A percentile compares a stretch with the other conserved stretches of the same genome.
These are phyloP conservation scores for Phytophthora vignae DNA, from an alignment of 352 stramenopile species.

Conservation along the genomic window DNA sequence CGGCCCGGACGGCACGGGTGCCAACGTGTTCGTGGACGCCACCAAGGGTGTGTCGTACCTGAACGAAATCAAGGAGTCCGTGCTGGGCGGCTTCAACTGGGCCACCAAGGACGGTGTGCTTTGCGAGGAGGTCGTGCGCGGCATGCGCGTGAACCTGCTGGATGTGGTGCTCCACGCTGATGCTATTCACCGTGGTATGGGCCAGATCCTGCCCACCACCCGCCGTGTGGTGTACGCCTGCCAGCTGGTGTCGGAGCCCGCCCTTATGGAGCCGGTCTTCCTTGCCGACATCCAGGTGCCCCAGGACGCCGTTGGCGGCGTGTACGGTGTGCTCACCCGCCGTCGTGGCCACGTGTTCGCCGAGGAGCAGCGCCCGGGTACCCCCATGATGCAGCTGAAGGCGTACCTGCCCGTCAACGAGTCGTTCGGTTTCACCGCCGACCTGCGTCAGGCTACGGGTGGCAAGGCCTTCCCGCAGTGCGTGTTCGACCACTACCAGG, in stretches of 20 bases:
- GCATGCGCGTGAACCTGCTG: slow-evolving; percentile 98
- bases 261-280: slow-evolving; percentile 99
- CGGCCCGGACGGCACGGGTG: slow-evolving; percentile 97
- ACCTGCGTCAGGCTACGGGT: slow-evolving; percentile 98
- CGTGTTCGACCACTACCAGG: slow-evolving; percentile 99
- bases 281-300: slow-evolving; percentile 98
- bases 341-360: slow-evolving; percentile 99
- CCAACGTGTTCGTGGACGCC: slow-evolving; percentile 99
- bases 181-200: slow-evolving; percentile 99
- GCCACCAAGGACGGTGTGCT: slow-evolving; percentile 98
- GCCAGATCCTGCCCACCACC: slow-evolving; percentile 99
- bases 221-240: slow-evolving; percentile 98
- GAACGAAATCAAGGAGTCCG: slow-evolving; percentile 99
- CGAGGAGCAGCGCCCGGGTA: slow-evolving; percentile 98
- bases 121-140: slow-evolving; percentile 98
- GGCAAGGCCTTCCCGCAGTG: slow-evolving; percentile 99
- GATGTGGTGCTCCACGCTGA: slow-evolving; percentile 99
- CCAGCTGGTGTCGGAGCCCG: slow-evolving; percentile 94
- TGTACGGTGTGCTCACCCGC: slow-evolving; percentile 99
- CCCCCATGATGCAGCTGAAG: slow-evolving; percentile 99
- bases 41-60: slow-evolving; percentile 99
- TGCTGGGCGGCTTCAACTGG: slow-evolving; percentile 99
- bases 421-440: slow-evolving; percentile 99
- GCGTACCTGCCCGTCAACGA: slow-evolving; percentile 99
- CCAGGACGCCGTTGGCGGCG: slow-evolving; percentile 98